Conservation (phyloP, 2,329 filamentous ascomycete species). For the Trematosphaeria pertusa region DNA sequence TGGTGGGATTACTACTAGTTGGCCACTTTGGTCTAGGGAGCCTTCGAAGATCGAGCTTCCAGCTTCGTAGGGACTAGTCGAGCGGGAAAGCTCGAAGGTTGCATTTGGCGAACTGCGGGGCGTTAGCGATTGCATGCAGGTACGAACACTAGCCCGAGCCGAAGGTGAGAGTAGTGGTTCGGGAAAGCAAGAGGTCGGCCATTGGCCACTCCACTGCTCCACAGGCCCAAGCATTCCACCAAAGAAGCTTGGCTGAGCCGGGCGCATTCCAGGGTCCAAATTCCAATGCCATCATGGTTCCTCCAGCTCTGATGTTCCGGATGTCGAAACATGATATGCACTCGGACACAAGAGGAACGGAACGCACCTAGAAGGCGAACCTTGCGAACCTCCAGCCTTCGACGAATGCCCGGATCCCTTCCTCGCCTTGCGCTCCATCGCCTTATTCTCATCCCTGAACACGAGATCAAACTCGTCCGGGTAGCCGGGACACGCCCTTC, state of each 20-base stretch:
- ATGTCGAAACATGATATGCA: no score
- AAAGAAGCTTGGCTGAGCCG: background rate
- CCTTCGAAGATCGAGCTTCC: no score
- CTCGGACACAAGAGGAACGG: no score
- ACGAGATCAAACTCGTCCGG: constrained; percentile 74
- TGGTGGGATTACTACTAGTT: constrained; percentile 30
- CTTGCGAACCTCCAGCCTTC: constrained; percentile 32
- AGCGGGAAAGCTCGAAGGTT: constrained; percentile 23
- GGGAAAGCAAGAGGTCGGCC: background rate
- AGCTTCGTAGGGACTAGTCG: constrained; percentile 19
- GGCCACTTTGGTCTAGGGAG: constrained; percentile 18
- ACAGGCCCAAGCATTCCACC: background rate
- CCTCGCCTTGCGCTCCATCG: constrained; percentile 68
- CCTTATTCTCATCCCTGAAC: constrained; percentile 75
- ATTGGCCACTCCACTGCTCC: background rate
- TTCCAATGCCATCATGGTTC: no score
- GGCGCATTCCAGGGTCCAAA: no score
- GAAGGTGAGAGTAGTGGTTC: constrained; percentile 2
- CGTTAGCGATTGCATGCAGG: constrained; percentile 15
- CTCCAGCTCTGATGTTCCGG: no score
- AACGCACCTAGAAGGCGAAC: constrained; percentile 42
- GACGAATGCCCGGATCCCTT: constrained; percentile 45
- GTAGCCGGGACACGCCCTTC: constrained; percentile 41
- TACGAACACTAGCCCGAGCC: background rate
- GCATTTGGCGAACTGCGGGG: constrained; percentile 28